phyloP scores from a whole-genome alignment of 1,284 basidiomycete genomes.

The Microbotryum lychnidis-dioicae region DNA sequence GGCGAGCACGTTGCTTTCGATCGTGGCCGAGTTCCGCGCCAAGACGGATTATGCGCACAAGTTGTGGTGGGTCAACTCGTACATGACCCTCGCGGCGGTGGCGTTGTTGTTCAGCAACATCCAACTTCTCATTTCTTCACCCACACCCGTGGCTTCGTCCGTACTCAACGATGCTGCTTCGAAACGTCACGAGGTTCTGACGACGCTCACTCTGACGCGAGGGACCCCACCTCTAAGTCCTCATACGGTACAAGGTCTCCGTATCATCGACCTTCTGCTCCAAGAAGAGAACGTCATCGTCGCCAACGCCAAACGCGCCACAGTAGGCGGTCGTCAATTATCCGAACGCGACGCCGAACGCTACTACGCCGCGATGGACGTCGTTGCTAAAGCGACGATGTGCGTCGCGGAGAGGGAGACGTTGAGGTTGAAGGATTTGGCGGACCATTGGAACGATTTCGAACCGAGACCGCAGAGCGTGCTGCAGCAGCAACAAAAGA shows the following conservation, averaged over 20 bases:
- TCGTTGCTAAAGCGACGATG: not conserved
- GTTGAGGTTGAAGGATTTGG: not conserved
- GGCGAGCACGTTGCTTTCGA: not conserved
- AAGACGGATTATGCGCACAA: not conserved
- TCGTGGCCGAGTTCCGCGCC: not conserved
- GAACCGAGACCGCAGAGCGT: too few species aligned
- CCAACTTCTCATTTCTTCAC: not conserved
- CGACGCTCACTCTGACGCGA: not conserved
- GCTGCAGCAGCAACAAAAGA: too few species aligned
- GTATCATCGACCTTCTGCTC: not conserved
- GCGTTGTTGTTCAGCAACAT: not conserved
- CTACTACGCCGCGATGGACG: not conserved
- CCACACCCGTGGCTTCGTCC: not conserved
- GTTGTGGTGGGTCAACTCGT: not conserved
- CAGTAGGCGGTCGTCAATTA: too few species aligned
- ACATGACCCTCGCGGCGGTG: not conserved
- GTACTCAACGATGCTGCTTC: not conserved
- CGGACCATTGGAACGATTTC: not conserved
- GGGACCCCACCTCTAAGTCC: not conserved
- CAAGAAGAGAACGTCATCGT: not conserved
- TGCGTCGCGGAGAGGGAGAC: not conserved
- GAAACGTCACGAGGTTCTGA: not conserved
- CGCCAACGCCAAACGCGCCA: not conserved
- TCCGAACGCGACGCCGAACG: not conserved
- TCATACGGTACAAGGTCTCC: not conserved